A percentile compares a stretch with the other conserved stretches of the same genome.
These are phyloP conservation scores for Urostyla sp. DNA, from an alignment of 73 alveolate species.

Conservation along the genomic window DNA sequence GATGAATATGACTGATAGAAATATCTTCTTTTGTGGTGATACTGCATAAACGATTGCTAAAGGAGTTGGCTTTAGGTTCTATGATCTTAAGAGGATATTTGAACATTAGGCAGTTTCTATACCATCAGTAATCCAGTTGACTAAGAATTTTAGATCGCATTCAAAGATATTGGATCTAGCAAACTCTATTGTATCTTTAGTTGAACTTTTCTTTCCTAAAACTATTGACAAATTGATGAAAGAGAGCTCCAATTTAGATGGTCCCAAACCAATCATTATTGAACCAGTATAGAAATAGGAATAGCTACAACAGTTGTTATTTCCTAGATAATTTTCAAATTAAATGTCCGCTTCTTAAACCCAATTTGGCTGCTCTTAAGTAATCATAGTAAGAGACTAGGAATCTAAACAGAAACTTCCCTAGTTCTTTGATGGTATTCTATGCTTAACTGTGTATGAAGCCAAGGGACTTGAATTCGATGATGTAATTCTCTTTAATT, in stretches of 20 bases:
- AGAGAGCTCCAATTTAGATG: conserved; percentile 75
- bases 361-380: conserved; percentile 84
- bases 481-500: conserved; percentile 82
- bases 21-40: conserved; percentile 82
- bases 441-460: conserved; percentile 85
- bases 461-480: conserved; percentile 89
- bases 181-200: conserved; percentile 70
- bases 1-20: conserved; percentile 47
- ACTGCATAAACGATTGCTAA: conserved; percentile 90
- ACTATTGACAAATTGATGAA: conserved; percentile 82
- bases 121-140: conserved; percentile 67
- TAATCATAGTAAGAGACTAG: conserved; percentile 77
- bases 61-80: conserved; percentile 86
- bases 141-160: conserved; percentile 66
- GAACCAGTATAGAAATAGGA: conserved; percentile 9
- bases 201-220: conserved; percentile 83
- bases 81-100: conserved; percentile 71
- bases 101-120: background rate
- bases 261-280: conserved; percentile 78
- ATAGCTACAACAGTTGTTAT: conserved; percentile 35
- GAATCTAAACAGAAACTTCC: conserved; percentile 77
- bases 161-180: conserved; percentile 80
- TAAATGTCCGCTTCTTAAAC: conserved; percentile 40
- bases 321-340: conserved; percentile 19
- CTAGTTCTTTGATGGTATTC: conserved; percentile 61